Base-by-base conservation (phyloP, 2,329 filamentous ascomycete species). In the Fusarium albidum region DNA sequence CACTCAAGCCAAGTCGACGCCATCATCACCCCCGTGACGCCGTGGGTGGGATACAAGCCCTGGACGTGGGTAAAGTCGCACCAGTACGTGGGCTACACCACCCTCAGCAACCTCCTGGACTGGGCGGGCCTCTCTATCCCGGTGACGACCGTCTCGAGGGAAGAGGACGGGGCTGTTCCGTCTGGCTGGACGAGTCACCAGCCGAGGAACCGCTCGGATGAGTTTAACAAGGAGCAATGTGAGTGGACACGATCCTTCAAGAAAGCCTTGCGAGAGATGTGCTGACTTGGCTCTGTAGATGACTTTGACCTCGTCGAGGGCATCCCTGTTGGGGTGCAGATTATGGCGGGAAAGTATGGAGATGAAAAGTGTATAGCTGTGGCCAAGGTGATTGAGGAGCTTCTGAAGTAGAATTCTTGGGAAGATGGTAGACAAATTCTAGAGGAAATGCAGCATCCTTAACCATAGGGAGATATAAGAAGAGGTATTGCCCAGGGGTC, bases 51-150 rank as follows among this genome's bases (percentile, higher is more conserved):
- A 11, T 55, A 49, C 4, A 55, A 49, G 40, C 52, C 52, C 5
- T 55, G 52, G 46, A 55, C 52, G 27, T 55, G 52, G 52, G 52
- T 55, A 17, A 55, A 55, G 27, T 55, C 52, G 7, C 45, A 50
- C 18, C 45, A 49, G 6, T 55, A 55, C 13, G 47, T 55, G 3
- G 42, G 52, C 13, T 55, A 51, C 33, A 55, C 47, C 3, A 51
- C 39, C 4, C 25, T 55, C 10, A 47, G 43, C 35, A 55, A 55
- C 32, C 31, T 51, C 5, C 28, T 55, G 21, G 52, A 55, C 25
- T 55, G 52, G 52, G 41, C 47, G 6, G 47, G 41, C 6, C 47
- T 55, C 9, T 18, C 38, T 10, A 34, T 55, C 2, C 52, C 52
- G 3, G 38, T 55, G 3, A 51, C 52, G n/a, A 51, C 26, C 3